Conservation (phyloP, 2,329 filamentous ascomycete genomes). For the Pseudopyricularia javanii region DNA sequence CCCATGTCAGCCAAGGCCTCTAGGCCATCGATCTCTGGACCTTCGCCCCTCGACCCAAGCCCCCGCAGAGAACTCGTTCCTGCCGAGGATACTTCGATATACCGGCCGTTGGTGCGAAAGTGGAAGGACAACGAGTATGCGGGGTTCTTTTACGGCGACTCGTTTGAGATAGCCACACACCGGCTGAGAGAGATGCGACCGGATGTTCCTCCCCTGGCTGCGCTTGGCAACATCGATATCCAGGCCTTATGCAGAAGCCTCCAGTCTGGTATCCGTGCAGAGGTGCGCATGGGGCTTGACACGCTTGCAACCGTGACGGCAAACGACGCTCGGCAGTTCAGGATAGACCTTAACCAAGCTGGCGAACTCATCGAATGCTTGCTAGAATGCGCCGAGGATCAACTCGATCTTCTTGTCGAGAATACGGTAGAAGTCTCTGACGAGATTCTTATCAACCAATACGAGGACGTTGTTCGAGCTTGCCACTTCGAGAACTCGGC, state of each 20-base stretch:
- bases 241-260: slow-evolving; percentile 80
- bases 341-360: slow-evolving; percentile 57
- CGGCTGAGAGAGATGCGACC: slow-evolving; percentile 25
- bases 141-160: background rate
- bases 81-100: slow-evolving; percentile 4
- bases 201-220: slow-evolving; percentile 59
- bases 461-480: slow-evolving; percentile 78
- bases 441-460: slow-evolving; percentile 68
- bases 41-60: slow-evolving; percentile 19
- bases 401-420: slow-evolving; percentile 73
- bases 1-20: slow-evolving; percentile 27
- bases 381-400: slow-evolving; percentile 82
- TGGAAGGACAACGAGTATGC: background rate
- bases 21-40: background rate
- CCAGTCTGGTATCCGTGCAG: slow-evolving; percentile 78
- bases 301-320: slow-evolving; percentile 62
- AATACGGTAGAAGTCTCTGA: slow-evolving; percentile 78
- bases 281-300: slow-evolving; percentile 83
- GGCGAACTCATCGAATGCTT: slow-evolving; percentile 83
- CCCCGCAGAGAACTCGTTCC: slow-evolving; percentile 16
- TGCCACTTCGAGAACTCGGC: slow-evolving; percentile 62
- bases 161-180: background rate
- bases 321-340: slow-evolving; percentile 47
- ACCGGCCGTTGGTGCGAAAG: background rate
- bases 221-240: slow-evolving; percentile 82